Evolutionary conservation across 2,329 filamentous ascomycete species (phyloP).

Genomic region (Metarhizium robertsii): DNA sequence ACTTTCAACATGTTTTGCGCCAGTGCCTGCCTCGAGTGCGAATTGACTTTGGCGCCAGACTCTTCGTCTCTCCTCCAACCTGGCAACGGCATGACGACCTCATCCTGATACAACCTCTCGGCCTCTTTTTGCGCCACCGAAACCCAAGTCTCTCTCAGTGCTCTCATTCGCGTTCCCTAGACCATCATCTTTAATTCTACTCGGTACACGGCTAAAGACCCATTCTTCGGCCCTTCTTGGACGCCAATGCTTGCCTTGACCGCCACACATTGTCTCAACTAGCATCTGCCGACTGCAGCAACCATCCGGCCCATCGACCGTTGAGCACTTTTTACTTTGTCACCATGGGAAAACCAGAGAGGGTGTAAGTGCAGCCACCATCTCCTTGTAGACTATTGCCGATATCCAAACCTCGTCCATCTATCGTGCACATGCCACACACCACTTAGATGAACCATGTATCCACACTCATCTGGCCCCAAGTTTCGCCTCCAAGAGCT

Average conservation of each 20-base stretch:
- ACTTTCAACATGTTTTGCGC: too few relatives aligned
- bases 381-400: neutral
- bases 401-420: too few relatives aligned
- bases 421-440: neutral
- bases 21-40: too few relatives aligned
- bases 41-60: too few relatives aligned
- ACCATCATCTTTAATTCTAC: neutral
- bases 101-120: too few relatives aligned
- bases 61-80: too few relatives aligned
- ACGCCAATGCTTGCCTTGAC: neutral
- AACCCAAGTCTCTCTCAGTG: too few relatives aligned
- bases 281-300: neutral
- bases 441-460: neutral
- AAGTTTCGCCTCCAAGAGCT: too few relatives aligned
- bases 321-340: neutral
- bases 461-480: too few relatives aligned
- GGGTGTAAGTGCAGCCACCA: neutral
- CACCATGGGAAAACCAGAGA: neutral
- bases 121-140: too few relatives aligned
- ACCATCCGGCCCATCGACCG: neutral
- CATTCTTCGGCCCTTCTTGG: constrained; percentile 5
- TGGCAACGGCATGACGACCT: too few relatives aligned
- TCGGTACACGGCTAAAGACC: neutral
- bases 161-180: too few relatives aligned
- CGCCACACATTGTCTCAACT: neutral